Evolutionary conservation across 73 alveolate species (phyloP).

Genomic region (Tetrahymena elliotti): DNA sequence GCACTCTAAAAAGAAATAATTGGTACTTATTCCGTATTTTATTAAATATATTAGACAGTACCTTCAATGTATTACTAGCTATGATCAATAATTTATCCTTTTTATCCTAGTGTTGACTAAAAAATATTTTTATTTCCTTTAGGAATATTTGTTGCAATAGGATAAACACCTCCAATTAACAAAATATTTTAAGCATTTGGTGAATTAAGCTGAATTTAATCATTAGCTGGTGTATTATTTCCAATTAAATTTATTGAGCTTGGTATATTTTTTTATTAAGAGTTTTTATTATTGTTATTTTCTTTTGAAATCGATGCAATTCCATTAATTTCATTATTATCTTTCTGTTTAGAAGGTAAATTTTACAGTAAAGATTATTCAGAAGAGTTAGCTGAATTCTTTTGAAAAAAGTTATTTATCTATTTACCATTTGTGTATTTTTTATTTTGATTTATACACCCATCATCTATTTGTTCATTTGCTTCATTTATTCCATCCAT

Average conservation of each 20-base stretch:
- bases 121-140: background rate
- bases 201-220: background rate
- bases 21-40: background rate
- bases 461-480: background rate
- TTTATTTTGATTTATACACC: background rate
- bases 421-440: background rate
- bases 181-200: background rate
- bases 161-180: background rate
- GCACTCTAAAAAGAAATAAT: background rate
- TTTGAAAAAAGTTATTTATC: background rate
- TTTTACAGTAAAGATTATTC: background rate
- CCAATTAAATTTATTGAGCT: background rate
- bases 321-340: background rate
- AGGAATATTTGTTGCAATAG: background rate
- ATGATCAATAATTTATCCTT: background rate
- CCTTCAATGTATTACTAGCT: background rate
- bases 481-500: background rate
- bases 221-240: background rate
- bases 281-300: background rate
- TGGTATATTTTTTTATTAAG: background rate
- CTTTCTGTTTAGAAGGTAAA: background rate
- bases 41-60: background rate
- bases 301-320: background rate
- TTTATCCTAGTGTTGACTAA: background rate
- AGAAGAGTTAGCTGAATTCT: background rate